These are phyloP conservation scores for Botrytis elliptica DNA, from an alignment of 2,329 filamentous ascomycete genomes.

Conservation along the genomic window DNA sequence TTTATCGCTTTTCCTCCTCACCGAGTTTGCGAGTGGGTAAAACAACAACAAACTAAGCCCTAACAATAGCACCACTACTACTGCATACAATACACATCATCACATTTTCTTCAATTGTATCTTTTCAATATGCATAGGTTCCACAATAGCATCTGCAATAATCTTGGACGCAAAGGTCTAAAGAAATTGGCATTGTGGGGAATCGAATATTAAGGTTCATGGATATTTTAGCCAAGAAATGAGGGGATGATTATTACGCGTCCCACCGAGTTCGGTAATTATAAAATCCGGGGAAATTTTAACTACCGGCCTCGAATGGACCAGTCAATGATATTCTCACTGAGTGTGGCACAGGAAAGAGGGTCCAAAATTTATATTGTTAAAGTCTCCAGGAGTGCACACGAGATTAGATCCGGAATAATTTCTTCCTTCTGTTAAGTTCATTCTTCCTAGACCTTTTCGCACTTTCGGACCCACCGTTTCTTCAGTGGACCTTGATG, in stretches of 20 bases:
- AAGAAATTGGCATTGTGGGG: background rate
- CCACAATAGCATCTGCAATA: background rate
- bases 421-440: background rate
- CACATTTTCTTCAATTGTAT: background rate
- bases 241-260: background rate
- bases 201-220: conserved; percentile 4
- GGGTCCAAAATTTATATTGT: background rate
- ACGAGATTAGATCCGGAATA: conserved; percentile 2
- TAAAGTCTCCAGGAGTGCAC: background rate
- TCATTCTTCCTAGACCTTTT: background rate
- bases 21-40: background rate
- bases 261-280: background rate
- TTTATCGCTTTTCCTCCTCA: background rate
- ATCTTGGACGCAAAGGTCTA: background rate
- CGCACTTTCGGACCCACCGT: background rate
- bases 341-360: background rate
- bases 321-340: background rate
- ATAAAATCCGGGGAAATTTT: conserved; percentile 13
- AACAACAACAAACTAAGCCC: too few species aligned
- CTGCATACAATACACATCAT: background rate
- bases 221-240: background rate
- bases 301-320: background rate
- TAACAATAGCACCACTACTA: background rate
- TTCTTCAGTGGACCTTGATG: background rate
- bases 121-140: background rate